Evolutionary conservation across 331 rosid genomes (phyloP).

Genomic region (Malus hybrid): DNA sequence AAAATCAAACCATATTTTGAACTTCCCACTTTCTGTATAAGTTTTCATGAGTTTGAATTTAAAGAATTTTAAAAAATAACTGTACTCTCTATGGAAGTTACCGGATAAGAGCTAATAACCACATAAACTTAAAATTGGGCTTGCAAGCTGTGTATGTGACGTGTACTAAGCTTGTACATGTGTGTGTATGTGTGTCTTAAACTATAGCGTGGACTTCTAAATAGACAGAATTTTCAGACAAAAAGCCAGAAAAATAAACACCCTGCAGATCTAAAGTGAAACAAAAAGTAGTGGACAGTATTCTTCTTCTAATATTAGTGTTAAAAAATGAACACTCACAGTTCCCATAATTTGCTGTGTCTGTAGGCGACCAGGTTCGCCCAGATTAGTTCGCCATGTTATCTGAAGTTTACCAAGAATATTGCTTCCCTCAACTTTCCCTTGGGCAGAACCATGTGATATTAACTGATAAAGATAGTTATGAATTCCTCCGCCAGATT

Average conservation of each 20-base stretch:
- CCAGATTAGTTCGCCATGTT: constrained; percentile 98
- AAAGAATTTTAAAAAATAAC: too few species aligned
- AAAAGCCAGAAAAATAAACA: not conserved
- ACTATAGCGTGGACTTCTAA: not conserved
- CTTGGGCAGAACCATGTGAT: constrained; percentile 42
- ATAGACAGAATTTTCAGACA: not conserved
- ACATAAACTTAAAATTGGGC: too few species aligned
- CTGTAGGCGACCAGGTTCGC: constrained; percentile 97
- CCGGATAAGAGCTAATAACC: too few species aligned
- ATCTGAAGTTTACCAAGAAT: constrained; percentile 96
- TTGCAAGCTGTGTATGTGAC: too few species aligned
- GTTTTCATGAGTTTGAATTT: too few species aligned
- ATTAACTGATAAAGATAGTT: constrained; percentile 86
- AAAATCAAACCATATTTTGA: not conserved
- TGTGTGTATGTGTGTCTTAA: too few species aligned
- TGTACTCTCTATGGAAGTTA: too few species aligned
- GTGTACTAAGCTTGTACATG: too few species aligned
- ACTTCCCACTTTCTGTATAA: not conserved
- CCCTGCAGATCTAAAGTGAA: not conserved
- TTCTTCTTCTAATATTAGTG: not conserved
- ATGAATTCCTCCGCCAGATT: constrained; percentile 90
- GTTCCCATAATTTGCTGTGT: constrained; percentile 97
- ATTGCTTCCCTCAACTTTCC: constrained; percentile 87
- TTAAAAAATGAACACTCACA: constrained; percentile 43
- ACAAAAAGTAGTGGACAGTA: not conserved